These are phyloP conservation scores for Tolypocladium amazonense DNA, from an alignment of 2,329 filamentous ascomycete species.

Conservation along the genomic window DNA sequence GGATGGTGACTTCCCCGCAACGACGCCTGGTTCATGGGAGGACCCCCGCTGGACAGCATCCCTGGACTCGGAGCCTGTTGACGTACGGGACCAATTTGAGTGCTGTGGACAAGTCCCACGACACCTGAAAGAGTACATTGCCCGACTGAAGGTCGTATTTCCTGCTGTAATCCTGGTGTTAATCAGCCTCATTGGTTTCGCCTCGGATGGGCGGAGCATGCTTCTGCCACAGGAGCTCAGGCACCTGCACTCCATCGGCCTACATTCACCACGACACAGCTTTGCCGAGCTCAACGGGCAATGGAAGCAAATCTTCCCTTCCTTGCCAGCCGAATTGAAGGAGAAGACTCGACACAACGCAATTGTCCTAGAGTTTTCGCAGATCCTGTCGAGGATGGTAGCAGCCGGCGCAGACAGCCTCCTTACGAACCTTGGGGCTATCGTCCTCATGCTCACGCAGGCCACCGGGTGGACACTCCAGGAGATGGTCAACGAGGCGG, in stretches of 20 bases:
- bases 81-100: conserved; percentile 1
- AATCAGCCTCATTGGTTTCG: conserved; percentile 7
- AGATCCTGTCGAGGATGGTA: neutral
- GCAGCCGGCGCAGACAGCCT: neutral
- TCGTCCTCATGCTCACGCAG: conserved; percentile 2
- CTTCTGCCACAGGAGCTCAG: neutral
- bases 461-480: neutral
- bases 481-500: neutral
- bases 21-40: neutral
- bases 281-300: neutral
- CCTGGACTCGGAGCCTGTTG: neutral
- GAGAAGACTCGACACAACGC: neutral
- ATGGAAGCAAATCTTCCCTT: neutral
- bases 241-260: neutral
- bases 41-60: neutral
- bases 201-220: neutral
- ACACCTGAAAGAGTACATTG: conserved; percentile 5
- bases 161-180: conserved; percentile 7
- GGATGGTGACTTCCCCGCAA: neutral
- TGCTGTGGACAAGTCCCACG: conserved; percentile 14
- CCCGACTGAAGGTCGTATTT: conserved; percentile 6
- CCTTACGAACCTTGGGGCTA: neutral
- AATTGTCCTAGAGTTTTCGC: conserved; percentile 6
- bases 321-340: neutral
- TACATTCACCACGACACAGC: neutral